These are phyloP conservation scores for Phaeosphaeria sp. DNA, from an alignment of 2,329 filamentous ascomycete species.

Conservation along the genomic window DNA sequence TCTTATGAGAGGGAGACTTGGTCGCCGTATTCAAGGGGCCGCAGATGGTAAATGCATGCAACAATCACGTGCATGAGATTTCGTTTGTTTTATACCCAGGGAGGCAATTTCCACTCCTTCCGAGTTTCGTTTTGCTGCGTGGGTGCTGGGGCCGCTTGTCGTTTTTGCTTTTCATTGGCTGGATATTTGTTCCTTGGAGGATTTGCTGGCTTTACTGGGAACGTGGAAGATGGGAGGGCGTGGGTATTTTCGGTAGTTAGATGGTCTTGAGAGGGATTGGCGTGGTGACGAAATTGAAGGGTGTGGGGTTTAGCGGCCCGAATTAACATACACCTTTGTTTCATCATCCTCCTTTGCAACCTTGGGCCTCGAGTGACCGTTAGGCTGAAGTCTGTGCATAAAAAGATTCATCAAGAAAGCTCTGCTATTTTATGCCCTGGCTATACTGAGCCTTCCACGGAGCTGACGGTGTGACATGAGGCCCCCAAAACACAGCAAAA, in stretches of 20 bases:
- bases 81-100: conserved; percentile 12
- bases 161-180: conserved; percentile 12
- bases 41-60: conserved; percentile 5
- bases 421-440: no score
- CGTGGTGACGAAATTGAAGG: not conserved
- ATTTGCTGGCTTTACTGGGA: conserved; percentile 14
- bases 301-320: not conserved
- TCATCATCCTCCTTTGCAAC: not conserved
- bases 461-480: no score
- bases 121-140: conserved; percentile 13
- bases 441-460: no score
- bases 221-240: conserved; percentile 19
- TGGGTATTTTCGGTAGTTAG: conserved; percentile 5
- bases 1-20: not conserved
- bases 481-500: not conserved
- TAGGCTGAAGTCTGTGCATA: not conserved
- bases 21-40: conserved; percentile 5
- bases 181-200: conserved; percentile 3
- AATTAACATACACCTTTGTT: not conserved
- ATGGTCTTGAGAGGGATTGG: not conserved
- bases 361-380: not conserved
- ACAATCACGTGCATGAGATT: conserved; percentile 16
- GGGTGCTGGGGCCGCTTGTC: conserved; percentile 11
- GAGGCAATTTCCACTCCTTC: conserved; percentile 27
- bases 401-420: not conserved